phyloP scores from a whole-genome alignment of 192 early-diverging fungal species.

The Lobosporangium transversale region DNA sequence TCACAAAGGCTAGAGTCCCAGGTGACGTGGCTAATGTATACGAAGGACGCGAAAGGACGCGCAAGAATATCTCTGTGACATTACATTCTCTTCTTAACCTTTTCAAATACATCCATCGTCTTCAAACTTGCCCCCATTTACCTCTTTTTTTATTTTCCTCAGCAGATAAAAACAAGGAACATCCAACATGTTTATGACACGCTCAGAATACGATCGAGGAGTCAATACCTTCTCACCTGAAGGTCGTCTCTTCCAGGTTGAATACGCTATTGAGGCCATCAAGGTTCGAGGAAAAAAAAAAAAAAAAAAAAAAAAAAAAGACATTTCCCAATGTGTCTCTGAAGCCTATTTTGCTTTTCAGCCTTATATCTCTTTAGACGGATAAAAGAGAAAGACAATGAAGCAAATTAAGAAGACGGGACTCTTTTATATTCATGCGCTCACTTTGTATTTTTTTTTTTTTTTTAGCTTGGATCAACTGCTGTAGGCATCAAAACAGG shows the following conservation, averaged over 20 bases:
- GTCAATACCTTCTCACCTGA: conserved; percentile 99
- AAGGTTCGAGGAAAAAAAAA: conserved; percentile 69
- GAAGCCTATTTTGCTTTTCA: too few relatives aligned
- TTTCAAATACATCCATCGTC: neutral
- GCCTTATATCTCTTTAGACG: too few relatives aligned
- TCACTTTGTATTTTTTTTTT: neutral
- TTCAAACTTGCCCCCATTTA: neutral
- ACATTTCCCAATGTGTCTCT: too few relatives aligned
- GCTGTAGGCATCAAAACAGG: conserved; percentile 98
- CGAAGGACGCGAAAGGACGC: conserved; percentile 5
- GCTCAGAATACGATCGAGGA: conserved; percentile 98
- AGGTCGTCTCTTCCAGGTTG: conserved; percentile 99
- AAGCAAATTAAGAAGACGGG: too few relatives aligned
- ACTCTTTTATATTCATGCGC: too few relatives aligned
- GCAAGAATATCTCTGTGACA: conserved; percentile 1
- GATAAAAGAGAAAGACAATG: too few relatives aligned
- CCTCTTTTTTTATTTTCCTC: neutral
- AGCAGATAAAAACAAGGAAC: conserved; percentile 1
- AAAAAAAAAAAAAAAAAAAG: neutral
- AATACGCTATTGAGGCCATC: conserved; percentile 99
- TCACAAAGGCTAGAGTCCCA: too few relatives aligned
- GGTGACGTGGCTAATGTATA: conserved; percentile 15
- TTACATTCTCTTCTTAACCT: too few relatives aligned
- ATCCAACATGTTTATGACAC: conserved; percentile 71
- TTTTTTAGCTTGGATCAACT: conserved; percentile 87